These are phyloP conservation scores for Saccharomycopsis guyanensis DNA, from an alignment of 805 yeast genomes.

Conservation along the genomic window DNA sequence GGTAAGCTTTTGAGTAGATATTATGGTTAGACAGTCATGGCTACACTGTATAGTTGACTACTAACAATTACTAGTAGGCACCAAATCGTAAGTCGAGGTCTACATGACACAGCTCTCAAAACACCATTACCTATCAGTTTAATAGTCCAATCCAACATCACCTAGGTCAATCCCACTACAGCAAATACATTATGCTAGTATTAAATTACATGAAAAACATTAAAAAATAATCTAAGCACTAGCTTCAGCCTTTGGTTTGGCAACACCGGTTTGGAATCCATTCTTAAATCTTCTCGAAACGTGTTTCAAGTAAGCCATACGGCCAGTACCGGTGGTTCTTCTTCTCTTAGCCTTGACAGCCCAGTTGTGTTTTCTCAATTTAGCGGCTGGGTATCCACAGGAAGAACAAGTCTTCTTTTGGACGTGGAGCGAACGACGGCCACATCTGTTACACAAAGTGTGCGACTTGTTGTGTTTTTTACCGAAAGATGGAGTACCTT, in stretches of 20 bases:
- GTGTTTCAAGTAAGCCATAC: slow-evolving; percentile 96
- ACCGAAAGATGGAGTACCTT: slow-evolving; percentile 99
- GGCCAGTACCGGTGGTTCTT: slow-evolving; percentile 99
- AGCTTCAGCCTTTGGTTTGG: slow-evolving; percentile 61
- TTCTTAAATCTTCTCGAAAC: slow-evolving; percentile 98
- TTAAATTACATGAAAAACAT: background rate
- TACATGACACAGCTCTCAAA: too few species aligned
- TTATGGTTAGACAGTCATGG: too few species aligned
- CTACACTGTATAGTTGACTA: too few species aligned
- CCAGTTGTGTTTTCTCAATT: slow-evolving; percentile 99
- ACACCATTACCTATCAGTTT: too few species aligned
- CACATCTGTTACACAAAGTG: slow-evolving; percentile 99
- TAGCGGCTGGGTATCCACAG: slow-evolving; percentile 99
- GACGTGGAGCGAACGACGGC: slow-evolving; percentile 96
- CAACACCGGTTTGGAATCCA: slow-evolving; percentile 91
- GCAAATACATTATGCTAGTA: background rate
- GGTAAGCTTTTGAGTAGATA: too few species aligned
- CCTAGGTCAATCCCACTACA: too few species aligned
- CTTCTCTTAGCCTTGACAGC: slow-evolving; percentile 99
- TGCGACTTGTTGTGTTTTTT: slow-evolving; percentile 99
- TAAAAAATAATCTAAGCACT: slow-evolving; percentile 23
- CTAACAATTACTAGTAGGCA: too few species aligned
- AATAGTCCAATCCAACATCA: too few species aligned
- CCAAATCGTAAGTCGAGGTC: too few species aligned
- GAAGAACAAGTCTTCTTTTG: slow-evolving; percentile 99